phyloP scores from a whole-genome alignment of 371 early-diverging fungal genomes.

The Dipsacomyces acuminosporus region DNA sequence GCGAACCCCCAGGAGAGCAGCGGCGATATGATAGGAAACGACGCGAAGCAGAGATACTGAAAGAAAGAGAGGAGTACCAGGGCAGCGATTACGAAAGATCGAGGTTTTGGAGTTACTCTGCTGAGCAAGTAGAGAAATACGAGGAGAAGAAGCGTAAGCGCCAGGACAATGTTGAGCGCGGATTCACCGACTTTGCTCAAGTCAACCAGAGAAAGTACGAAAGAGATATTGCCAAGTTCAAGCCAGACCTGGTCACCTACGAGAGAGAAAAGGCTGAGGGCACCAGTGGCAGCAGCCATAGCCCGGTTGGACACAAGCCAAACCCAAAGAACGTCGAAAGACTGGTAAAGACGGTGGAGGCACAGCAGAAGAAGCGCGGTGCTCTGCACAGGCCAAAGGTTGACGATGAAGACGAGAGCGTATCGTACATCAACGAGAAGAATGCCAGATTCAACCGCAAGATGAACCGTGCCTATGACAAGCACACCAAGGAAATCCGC shows the following conservation, averaged over 20 bases:
- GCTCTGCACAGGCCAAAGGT: conserved; percentile 52
- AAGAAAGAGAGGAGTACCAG: conserved; percentile 45
- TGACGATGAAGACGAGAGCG: conserved; percentile 70
- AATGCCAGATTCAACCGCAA: conserved; percentile 94
- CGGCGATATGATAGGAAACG: conserved; percentile 62
- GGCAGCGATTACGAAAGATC: conserved; percentile 81
- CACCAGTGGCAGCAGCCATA: conserved; percentile 39
- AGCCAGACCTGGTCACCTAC: conserved; percentile 78
- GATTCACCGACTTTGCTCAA: conserved; percentile 86
- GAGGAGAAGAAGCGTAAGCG: conserved; percentile 72
- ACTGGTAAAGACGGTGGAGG: conserved; percentile 67
- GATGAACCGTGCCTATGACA: conserved; percentile 87
- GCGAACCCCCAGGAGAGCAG: conserved; percentile 64
- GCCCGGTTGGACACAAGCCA: conserved; percentile 41
- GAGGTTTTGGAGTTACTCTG: conserved; percentile 77
- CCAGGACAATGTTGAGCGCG: conserved; percentile 60
- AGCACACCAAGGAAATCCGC: conserved; percentile 87
- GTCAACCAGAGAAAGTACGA: conserved; percentile 84
- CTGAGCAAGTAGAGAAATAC: conserved; percentile 83
- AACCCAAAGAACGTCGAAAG: conserved; percentile 52
- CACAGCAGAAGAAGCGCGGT: conserved; percentile 59
- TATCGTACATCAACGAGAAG: conserved; percentile 94
- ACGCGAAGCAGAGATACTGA: conserved; percentile 62
- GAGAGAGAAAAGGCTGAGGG: conserved; percentile 56
- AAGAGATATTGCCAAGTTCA: conserved; percentile 67